A percentile compares a stretch with the other conserved stretches of the same genome.
These are phyloP conservation scores for Eremochloa ophiuroides DNA, from an alignment of 176 grass and related monocot species.

Conservation along the genomic window DNA sequence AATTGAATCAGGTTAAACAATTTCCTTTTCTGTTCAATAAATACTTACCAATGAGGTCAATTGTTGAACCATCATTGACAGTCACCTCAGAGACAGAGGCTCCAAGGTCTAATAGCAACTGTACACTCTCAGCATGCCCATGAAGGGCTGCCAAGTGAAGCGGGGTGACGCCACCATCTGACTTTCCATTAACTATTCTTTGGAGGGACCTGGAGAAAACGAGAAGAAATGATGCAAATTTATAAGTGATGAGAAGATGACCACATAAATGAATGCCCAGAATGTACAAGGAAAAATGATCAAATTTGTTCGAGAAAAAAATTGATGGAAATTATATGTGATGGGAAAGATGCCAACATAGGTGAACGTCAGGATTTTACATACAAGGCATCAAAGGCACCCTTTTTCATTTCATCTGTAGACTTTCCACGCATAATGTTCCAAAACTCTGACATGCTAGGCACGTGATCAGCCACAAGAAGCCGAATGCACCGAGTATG, in stretches of 20 bases:
- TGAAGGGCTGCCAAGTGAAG: conserved; percentile 94
- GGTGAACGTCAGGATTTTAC: conserved; percentile 52
- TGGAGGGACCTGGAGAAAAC: conserved; percentile 53
- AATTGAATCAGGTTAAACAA: conserved; percentile 1
- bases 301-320: conserved; percentile 1
- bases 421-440: conserved; percentile 49
- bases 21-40: background rate
- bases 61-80: conserved; percentile 92
- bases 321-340: conserved; percentile 30
- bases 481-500: conserved; percentile 79
- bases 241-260: conserved; percentile 25
- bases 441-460: conserved; percentile 84
- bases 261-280: background rate
- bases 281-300: conserved; percentile 9
- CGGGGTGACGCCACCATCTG: conserved; percentile 82
- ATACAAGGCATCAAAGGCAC: conserved; percentile 62
- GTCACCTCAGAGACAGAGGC: conserved; percentile 79
- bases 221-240: conserved; percentile 26
- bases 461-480: conserved; percentile 77
- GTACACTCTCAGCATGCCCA: conserved; percentile 77
- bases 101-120: conserved; percentile 85
- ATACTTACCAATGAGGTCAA: conserved; percentile 88
- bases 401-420: conserved; percentile 42
- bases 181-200: conserved; percentile 66
- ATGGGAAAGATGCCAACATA: conserved; percentile 14